Base-by-base conservation (phyloP, 257 asterid genomes). In the Solanum pimpinellifolium region DNA sequence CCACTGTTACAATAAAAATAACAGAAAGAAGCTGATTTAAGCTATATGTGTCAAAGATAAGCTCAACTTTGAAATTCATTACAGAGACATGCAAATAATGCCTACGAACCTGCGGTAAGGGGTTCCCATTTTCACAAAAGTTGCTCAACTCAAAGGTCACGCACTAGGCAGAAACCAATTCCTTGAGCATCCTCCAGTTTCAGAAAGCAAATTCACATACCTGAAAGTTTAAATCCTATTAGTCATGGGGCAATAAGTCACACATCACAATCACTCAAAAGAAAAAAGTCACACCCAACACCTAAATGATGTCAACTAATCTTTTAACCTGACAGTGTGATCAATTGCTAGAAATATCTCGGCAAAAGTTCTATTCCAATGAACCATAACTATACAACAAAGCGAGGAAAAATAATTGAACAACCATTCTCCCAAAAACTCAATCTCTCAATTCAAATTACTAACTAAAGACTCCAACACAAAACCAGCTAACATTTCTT, bases 51-150 rank as follows among this genome's bases (percentile, higher is more conserved):
- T 35, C 20, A 11, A 81, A 4, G 46, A 81, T 52, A 81, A 81
- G 70, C 47, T 81, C 65, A 81, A 31, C 68, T 31, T 49, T 49
- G 69, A 81, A 81, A 81, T 70, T 27, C n/a, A 52, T 72, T 83
- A 90, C 29, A 62, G 8, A 47, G 20, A n/a, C 81, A 56, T 78
- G 25, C 39, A 49, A 59, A 11, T 44, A 66, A 6, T 86, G 86
- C 68, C 83, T 7, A 86, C 90, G 29, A 59, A 96, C 99, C 98
- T 93, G 92, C 99, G 98, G 91, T 91, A 94, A 35, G 88, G 88
- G 95, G 92, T 93, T 87, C 98, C 99, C 99, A 97, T 97, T 84
- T 87, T 89, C 88, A 88, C 89, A 80, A 76, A 84, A 90, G 92
- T 85, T 89, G 92, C 93, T 91, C 96, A 90, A 90, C 90, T 93